Base-by-base conservation (phyloP, 345 rosid genomes). In the Euclidium syriacum region DNA sequence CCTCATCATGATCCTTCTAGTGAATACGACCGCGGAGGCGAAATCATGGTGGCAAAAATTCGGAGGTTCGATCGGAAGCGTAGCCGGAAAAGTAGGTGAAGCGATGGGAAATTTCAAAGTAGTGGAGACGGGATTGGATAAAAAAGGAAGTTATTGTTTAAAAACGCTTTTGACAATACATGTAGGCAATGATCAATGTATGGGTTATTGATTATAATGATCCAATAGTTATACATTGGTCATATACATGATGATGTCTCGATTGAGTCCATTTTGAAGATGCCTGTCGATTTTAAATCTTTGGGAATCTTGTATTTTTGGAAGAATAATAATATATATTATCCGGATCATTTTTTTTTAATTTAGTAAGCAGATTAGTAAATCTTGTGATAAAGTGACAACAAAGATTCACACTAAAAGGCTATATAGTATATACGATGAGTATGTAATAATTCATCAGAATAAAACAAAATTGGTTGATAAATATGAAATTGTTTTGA, bases 141-240 rank as follows among this genome's bases (percentile, higher is more conserved):
- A 43, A 9, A 14, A 6, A 19, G 53, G 65, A 59, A 42, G 65
- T 19, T 22, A 20, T 0, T 44, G 65, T 44, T 20, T 59, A 15
- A 44, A 42, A 32, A 2, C 20, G 43, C 1, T 43, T 30, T 2
- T 58, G n/a, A 42, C 29, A n/a, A n/a, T n/a, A n/a, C n/a, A n/a
- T 2, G 20, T 58, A 30, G 33, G 11, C 30, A 19, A 0, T 30
- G 4, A 18, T 20, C n/a, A 34, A 27, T 47, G 65, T 44, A 41
- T 24, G 23, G 32, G 32, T 53, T 22, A 44, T 60, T n/a, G 65
- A 53, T 20, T 23, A 10, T n/a, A 15, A 60, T 44, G 65, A 60
- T 32, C 53, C 65, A 44, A 32, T 41, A 43, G 64, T 52, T 43
- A 52, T n/a, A n/a, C n/a, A n/a, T n/a, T n/a, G n/a, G n/a, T 42